A percentile compares a stretch with the other conserved stretches of the same genome.
phyloP scores from a whole-genome alignment of 2,329 filamentous ascomycete species.

The Periconia macrospinosa region DNA sequence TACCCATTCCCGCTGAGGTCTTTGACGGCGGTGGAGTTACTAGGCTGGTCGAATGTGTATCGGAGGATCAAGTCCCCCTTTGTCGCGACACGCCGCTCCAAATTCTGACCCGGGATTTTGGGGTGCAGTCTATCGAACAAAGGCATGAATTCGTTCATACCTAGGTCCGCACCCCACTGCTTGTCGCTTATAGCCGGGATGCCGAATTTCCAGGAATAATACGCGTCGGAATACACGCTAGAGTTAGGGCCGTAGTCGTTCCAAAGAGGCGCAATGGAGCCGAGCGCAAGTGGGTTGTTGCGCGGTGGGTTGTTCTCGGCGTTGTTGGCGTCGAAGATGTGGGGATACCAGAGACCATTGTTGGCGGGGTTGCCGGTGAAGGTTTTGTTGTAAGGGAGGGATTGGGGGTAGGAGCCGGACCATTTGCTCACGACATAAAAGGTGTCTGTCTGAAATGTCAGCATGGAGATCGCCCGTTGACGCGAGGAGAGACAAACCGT shows the following conservation, averaged over 20 bases:
- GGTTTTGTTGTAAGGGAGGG: conserved; percentile 43
- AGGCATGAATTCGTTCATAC: conserved; percentile 36
- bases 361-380: conserved; percentile 46
- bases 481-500: conserved; percentile 16
- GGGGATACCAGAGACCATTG: conserved; percentile 43
- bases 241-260: conserved; percentile 50
- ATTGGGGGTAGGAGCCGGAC: conserved; percentile 46
- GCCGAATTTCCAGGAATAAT: conserved; percentile 44
- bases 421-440: conserved; percentile 54
- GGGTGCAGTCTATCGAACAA: conserved; percentile 47
- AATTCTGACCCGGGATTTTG: conserved; percentile 44
- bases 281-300: conserved; percentile 18
- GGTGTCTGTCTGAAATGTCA: conserved; percentile 25
- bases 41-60: conserved; percentile 34
- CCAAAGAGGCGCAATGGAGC: conserved; percentile 46
- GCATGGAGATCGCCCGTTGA: too few relatives aligned
- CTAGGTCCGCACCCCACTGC: conserved; percentile 44
- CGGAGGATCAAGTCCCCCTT: conserved; percentile 39
- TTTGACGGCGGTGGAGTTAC: conserved; percentile 15
- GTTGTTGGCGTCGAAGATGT: conserved; percentile 43
- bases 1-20: conserved; percentile 48
- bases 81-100: conserved; percentile 41
- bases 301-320: conserved; percentile 31
- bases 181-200: conserved; percentile 44
- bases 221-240: conserved; percentile 47